These are phyloP conservation scores for Ophiostoma perfectum DNA, from an alignment of 2,329 filamentous ascomycete species.

Conservation along the genomic window DNA sequence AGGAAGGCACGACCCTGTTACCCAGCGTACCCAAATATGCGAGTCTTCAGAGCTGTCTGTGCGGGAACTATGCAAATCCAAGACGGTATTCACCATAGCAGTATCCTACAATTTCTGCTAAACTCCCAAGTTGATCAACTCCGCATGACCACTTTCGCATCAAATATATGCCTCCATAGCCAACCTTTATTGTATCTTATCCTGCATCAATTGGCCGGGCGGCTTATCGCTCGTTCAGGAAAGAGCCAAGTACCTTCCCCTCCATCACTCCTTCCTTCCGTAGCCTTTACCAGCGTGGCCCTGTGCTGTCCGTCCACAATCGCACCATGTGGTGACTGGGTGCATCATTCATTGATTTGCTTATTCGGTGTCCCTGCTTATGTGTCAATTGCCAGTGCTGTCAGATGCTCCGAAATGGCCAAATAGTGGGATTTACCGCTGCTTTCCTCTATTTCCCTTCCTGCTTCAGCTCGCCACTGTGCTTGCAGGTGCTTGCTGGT, in stretches of 20 bases:
- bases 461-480: neutral
- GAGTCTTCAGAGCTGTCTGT: neutral
- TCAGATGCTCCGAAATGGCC: too few species aligned
- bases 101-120: too few species aligned
- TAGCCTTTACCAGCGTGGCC: too few species aligned
- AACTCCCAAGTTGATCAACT: too few species aligned
- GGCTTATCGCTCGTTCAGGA: neutral
- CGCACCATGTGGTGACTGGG: neutral
- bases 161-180: neutral
- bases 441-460: neutral
- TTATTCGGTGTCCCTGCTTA: too few species aligned
- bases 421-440: neutral
- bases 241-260: neutral
- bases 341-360: too few species aligned
- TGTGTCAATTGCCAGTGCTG: too few species aligned
- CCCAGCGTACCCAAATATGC: neutral
- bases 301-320: neutral
- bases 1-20: neutral
- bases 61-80: too few species aligned
- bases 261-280: neutral
- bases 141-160: too few species aligned
- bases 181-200: neutral
- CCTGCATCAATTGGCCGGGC: neutral
- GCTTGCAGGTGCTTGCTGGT: neutral
- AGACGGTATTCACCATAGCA: too few species aligned